phyloP scores from a whole-genome alignment of 352 stramenopile species.

The Globisporangium lucens region DNA sequence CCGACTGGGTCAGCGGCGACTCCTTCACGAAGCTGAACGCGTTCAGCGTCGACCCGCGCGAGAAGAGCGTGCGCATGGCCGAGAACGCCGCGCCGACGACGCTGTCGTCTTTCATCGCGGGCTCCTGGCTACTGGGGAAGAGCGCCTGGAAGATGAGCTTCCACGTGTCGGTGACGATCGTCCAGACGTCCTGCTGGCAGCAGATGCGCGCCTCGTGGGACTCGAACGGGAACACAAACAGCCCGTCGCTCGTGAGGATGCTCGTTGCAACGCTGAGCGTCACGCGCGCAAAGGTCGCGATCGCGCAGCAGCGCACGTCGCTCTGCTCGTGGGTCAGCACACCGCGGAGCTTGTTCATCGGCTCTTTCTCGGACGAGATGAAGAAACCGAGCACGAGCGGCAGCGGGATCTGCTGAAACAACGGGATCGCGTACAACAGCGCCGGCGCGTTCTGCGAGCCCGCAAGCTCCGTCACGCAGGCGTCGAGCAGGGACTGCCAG shows the following conservation, averaged over 20 bases:
- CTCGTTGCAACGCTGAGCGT: slow-evolving; percentile 47
- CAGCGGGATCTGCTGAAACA: slow-evolving; percentile 55
- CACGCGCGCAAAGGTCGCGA: slow-evolving; percentile 53
- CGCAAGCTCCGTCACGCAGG: slow-evolving; percentile 60
- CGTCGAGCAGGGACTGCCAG: slow-evolving; percentile 64
- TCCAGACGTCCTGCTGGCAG: slow-evolving; percentile 79
- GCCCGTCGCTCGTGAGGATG: slow-evolving; percentile 43
- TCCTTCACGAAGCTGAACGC: slow-evolving; percentile 33
- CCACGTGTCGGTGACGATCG: slow-evolving; percentile 73
- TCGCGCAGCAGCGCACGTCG: slow-evolving; percentile 56
- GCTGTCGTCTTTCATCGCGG: neutral
- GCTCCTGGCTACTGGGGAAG: slow-evolving; percentile 16
- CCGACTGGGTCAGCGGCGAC: slow-evolving; percentile 27
- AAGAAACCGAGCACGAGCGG: slow-evolving; percentile 65
- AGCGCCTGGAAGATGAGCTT: slow-evolving; percentile 78
- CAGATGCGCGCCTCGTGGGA: slow-evolving; percentile 78
- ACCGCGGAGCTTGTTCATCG: slow-evolving; percentile 73
- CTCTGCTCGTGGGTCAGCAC: slow-evolving; percentile 65
- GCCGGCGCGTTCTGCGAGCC: slow-evolving; percentile 56
- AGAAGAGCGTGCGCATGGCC: slow-evolving; percentile 60
- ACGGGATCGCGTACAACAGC: slow-evolving; percentile 45
- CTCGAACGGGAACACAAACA: slow-evolving; percentile 78
- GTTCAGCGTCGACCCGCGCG: slow-evolving; percentile 36
- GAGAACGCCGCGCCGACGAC: slow-evolving; percentile 47
- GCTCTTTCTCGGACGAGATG: slow-evolving; percentile 57